Evolutionary conservation across 192 early-diverging fungal genomes (phyloP).

Genomic region (Mortierella alpina): DNA sequence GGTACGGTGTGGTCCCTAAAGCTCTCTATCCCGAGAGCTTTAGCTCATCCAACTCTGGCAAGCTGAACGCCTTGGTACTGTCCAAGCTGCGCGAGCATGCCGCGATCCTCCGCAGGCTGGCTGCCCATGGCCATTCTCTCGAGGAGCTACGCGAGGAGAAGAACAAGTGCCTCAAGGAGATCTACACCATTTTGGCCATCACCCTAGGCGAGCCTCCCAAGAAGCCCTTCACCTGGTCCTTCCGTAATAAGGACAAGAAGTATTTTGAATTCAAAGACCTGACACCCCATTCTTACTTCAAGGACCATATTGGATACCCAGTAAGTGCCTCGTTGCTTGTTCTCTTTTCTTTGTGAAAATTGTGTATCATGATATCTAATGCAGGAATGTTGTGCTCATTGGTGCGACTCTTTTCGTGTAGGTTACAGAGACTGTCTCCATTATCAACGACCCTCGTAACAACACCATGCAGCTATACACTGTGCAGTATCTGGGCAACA

Average conservation of each 20-base stretch:
- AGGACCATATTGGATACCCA: constrained; percentile 66
- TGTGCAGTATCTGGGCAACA: constrained; percentile 79
- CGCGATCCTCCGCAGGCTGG: constrained; percentile 63
- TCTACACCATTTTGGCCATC: constrained; percentile 77
- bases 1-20: constrained; percentile 83
- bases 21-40: constrained; percentile 70
- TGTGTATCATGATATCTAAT: not conserved
- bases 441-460: constrained; percentile 84
- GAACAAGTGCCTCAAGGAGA: constrained; percentile 69
- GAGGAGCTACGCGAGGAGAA: constrained; percentile 65
- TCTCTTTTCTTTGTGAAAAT: not conserved
- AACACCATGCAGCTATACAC: constrained; percentile 70
- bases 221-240: constrained; percentile 72
- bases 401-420: constrained; percentile 31
- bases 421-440: constrained; percentile 69
- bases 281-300: constrained; percentile 73
- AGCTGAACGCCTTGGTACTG: constrained; percentile 71
- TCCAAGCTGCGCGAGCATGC: constrained; percentile 78
- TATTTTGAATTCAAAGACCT: constrained; percentile 64
- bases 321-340: constrained; percentile 27
- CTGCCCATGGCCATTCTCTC: constrained; percentile 54
- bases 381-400: not conserved
- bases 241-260: constrained; percentile 79
- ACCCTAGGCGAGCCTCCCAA: constrained; percentile 77
- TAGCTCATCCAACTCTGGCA: constrained; percentile 69